phyloP scores from a whole-genome alignment of 179 eudicot species.

The Gypsophila paniculata region DNA sequence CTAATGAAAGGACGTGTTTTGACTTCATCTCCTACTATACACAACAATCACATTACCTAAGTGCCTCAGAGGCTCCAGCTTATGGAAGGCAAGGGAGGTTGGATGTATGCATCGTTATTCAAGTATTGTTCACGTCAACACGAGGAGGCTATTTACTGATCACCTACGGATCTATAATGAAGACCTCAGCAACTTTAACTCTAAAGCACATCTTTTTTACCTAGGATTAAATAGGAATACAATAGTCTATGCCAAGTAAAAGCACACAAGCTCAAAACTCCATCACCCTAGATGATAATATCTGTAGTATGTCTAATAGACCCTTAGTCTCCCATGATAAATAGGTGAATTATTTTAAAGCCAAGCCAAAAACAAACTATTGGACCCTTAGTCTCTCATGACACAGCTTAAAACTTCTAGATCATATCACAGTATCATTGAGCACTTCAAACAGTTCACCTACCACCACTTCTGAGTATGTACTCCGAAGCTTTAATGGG shows the following conservation, averaged over 20 bases:
- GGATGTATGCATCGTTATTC: not conserved
- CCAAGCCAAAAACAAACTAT: not conserved
- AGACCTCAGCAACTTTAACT: not conserved
- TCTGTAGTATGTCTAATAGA: not conserved
- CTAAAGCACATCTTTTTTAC: not conserved
- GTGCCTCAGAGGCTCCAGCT: not conserved
- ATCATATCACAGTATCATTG: not conserved
- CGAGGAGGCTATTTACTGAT: not conserved
- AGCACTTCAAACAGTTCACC: slow-evolving; percentile 18
- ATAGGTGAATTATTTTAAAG: not conserved
- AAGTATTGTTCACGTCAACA: not conserved
- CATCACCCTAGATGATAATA: not conserved
- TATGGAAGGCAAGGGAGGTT: not conserved
- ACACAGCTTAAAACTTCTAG: slow-evolving; percentile 1
- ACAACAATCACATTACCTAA: not conserved
- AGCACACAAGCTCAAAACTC: not conserved
- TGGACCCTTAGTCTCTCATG: too few species aligned
- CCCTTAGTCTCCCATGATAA: not conserved
- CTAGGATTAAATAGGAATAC: not conserved
- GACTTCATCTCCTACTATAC: not conserved
- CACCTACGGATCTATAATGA: not conserved
- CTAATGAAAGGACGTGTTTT: not conserved
- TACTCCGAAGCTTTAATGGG: slow-evolving; percentile 64
- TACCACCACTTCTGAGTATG: slow-evolving; percentile 90
- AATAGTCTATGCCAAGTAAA: not conserved